phyloP scores from a whole-genome alignment of 495 filamentous ascomycete genomes.

The Daldinia grandis region DNA sequence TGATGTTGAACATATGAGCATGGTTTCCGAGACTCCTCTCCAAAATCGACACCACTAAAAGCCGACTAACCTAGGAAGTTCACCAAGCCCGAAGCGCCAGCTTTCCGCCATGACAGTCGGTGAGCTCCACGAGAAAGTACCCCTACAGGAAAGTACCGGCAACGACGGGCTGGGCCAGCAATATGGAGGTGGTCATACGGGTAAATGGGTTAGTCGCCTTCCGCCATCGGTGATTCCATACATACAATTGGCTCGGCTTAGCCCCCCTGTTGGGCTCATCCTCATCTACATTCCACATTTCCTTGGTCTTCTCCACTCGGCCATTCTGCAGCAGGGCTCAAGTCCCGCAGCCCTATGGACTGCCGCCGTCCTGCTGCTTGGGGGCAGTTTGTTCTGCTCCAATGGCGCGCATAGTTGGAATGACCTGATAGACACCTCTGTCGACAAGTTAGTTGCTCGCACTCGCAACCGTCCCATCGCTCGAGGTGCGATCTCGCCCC shows the following conservation, averaged over 20 bases:
- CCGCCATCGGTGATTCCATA: slow-evolving; percentile 44
- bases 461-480: slow-evolving; percentile 48
- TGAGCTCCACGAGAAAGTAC: not conserved
- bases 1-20: not conserved
- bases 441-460: slow-evolving; percentile 45
- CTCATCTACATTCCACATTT: slow-evolving; percentile 49
- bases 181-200: slow-evolving; percentile 36
- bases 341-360: not conserved
- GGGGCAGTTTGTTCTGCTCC: slow-evolving; percentile 50
- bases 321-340: slow-evolving; percentile 27
- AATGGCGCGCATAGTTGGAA: slow-evolving; percentile 51
- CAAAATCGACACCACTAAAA: not conserved
- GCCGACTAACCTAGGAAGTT: not conserved
- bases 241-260: slow-evolving; percentile 47
- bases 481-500: slow-evolving; percentile 44
- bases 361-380: slow-evolving; percentile 36
- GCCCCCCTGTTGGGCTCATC: slow-evolving; percentile 43
- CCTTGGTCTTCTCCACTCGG: slow-evolving; percentile 47
- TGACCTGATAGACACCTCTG: slow-evolving; percentile 48
- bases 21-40: not conserved
- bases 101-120: not conserved
- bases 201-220: slow-evolving; percentile 33
- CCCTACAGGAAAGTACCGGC: not conserved
- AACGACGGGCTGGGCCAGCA: not conserved
- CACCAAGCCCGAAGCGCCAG: not conserved